Evolutionary conservation across 1,284 basidiomycete species (phyloP).

Genomic region (Vanrija humicola): DNA sequence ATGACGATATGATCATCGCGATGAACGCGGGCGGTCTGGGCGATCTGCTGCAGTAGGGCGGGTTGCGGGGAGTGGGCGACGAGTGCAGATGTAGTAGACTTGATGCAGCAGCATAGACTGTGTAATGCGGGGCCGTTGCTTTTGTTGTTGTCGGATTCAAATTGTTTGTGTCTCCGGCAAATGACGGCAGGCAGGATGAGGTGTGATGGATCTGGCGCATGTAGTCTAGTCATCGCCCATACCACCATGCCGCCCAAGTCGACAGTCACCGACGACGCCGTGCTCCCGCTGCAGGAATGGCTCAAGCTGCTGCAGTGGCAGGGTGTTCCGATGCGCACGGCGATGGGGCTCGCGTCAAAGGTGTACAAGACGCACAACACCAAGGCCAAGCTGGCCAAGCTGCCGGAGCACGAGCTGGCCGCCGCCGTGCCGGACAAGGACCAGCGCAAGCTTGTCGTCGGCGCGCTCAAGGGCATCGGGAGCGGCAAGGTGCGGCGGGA

Average conservation of each 20-base stretch:
- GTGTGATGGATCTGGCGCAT: too few relatives aligned
- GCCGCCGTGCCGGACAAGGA: slow-evolving; percentile 65
- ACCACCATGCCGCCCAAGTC: slow-evolving; percentile 20
- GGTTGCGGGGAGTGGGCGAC: too few relatives aligned
- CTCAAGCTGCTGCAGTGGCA: slow-evolving; percentile 65
- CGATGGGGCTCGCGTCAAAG: slow-evolving; percentile 72
- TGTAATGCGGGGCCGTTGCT: too few relatives aligned
- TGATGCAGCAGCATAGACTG: too few relatives aligned
- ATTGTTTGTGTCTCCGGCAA: too few relatives aligned
- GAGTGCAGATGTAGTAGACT: too few relatives aligned
- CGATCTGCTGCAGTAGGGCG: slow-evolving; percentile 64
- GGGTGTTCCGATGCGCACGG: slow-evolving; percentile 63
- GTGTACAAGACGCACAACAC: slow-evolving; percentile 69
- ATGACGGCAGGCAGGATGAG: too few relatives aligned
- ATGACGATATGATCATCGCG: slow-evolving; percentile 72
- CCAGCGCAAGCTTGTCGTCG: slow-evolving; percentile 59
- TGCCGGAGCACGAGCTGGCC: slow-evolving; percentile 57
- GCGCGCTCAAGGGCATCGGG: slow-evolving; percentile 57
- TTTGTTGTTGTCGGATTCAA: too few relatives aligned
- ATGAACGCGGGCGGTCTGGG: slow-evolving; percentile 85
- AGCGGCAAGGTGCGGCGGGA: slow-evolving; percentile 25
- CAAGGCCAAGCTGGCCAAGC: slow-evolving; percentile 55
- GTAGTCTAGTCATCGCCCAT: too few relatives aligned
- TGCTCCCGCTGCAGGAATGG: slow-evolving; percentile 64
- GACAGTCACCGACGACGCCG: slow-evolving; percentile 16